Conservation (phyloP, 352 stramenopile species). For the Phytophthora foliorum region DNA sequence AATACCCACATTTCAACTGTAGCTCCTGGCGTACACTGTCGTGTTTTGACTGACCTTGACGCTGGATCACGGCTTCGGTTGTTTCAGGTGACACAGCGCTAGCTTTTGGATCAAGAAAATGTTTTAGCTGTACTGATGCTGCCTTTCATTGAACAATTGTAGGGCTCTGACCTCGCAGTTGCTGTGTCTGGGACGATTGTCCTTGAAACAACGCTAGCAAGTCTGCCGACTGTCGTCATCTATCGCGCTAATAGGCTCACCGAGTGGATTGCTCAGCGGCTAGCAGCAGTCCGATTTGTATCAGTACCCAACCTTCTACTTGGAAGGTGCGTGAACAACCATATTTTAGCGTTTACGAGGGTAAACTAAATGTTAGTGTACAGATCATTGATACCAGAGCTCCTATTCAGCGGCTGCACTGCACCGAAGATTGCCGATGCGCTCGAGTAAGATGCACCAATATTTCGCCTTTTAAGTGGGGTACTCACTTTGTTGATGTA, state of each 20-base stretch:
- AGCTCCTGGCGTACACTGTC: conserved; percentile 5
- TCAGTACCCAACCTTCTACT: conserved; percentile 80
- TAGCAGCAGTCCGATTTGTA: conserved; percentile 77
- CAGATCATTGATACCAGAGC: conserved; percentile 66
- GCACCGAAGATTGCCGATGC: conserved; percentile 45
- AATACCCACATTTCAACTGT: conserved; percentile 23
- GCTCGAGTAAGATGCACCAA: conserved; percentile 27
- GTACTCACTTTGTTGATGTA: conserved; percentile 3
- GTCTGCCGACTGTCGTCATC: conserved; percentile 71
- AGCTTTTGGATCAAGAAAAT: background rate
- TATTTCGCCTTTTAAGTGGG: background rate
- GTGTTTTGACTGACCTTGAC: conserved; percentile 37
- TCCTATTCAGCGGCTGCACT: conserved; percentile 73
- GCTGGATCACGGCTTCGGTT: conserved; percentile 28
- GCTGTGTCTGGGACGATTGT: conserved; percentile 82
- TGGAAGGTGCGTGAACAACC: conserved; percentile 43
- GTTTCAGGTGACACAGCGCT: conserved; percentile 42
- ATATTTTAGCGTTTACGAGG: background rate
- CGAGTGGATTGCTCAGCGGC: conserved; percentile 54
- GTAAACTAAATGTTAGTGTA: background rate
- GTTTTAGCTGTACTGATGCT: background rate
- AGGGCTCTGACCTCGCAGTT: conserved; percentile 60
- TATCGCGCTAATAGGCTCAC: conserved; percentile 78
- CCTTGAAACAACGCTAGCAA: conserved; percentile 64
- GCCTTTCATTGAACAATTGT: conserved; percentile 1